Conservation (phyloP, 805 yeast species). For the Millerozyma acaciae region DNA sequence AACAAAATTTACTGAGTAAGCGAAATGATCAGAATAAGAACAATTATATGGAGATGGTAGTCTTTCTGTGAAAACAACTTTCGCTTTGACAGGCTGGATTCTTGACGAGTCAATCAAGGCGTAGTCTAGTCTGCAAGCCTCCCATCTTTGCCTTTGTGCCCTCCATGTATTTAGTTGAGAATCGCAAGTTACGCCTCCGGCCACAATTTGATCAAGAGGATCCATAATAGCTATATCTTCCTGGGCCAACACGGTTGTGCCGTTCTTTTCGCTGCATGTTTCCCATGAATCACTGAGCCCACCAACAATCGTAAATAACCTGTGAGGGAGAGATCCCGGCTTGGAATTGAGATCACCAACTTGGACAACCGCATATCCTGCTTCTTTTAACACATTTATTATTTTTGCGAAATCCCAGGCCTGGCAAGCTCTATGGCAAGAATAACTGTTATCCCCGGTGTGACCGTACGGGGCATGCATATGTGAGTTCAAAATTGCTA, state of each 20-base stretch:
- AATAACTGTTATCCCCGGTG: slow-evolving; percentile 82
- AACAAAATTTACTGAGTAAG: slow-evolving; percentile 44
- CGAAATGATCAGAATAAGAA: slow-evolving; percentile 92
- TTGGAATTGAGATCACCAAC: slow-evolving; percentile 92
- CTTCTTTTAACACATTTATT: slow-evolving; percentile 53
- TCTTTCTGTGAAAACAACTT: slow-evolving; percentile 69
- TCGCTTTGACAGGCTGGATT: slow-evolving; percentile 55
- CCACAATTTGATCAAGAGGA: slow-evolving; percentile 51
- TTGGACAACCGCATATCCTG: slow-evolving; percentile 81
- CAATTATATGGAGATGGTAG: slow-evolving; percentile 51
- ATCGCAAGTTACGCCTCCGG: slow-evolving; percentile 89
- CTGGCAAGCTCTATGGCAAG: slow-evolving; percentile 88
- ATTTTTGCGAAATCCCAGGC: slow-evolving; percentile 91
- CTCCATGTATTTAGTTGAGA: slow-evolving; percentile 88
- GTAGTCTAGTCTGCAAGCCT: slow-evolving; percentile 88
- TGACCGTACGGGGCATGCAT: slow-evolving; percentile 91
- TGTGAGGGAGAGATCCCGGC: slow-evolving; percentile 82
- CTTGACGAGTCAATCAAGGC: slow-evolving; percentile 65
- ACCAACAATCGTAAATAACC: slow-evolving; percentile 65
- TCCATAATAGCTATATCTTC: slow-evolving; percentile 23
- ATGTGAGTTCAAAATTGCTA: slow-evolving; percentile 86
- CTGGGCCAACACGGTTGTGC: slow-evolving; percentile 18
- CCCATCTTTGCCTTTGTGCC: slow-evolving; percentile 44
- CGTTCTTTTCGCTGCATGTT: slow-evolving; percentile 40
- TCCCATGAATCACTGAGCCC: slow-evolving; percentile 83